Conservation (phyloP, 169 alveolate species). For the Cryptosporidium canis region DNA sequence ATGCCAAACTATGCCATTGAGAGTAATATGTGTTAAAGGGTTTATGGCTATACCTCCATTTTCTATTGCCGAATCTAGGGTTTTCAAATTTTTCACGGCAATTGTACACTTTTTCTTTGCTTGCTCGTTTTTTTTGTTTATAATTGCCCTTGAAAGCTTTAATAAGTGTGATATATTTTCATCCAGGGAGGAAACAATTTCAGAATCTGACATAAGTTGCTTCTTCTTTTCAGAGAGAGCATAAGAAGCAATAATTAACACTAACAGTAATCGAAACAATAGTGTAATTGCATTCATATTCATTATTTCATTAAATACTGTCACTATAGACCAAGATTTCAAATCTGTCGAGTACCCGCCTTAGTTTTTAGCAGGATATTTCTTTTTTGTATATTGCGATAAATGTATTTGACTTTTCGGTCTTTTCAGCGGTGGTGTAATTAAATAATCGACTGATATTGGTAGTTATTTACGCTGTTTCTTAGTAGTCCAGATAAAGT, state of each 20-base stretch:
- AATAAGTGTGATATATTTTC: background rate
- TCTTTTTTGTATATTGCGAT: background rate
- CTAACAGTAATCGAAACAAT: background rate
- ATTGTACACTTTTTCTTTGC: constrained; percentile 31
- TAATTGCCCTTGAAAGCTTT: background rate
- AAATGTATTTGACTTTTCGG: no score
- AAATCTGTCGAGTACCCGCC: constrained; percentile 7
- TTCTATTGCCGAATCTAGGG: constrained; percentile 12
- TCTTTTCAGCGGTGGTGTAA: no score
- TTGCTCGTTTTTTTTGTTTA: background rate
- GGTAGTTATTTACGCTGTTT: no score
- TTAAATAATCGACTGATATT: no score
- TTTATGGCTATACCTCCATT: constrained; percentile 9
- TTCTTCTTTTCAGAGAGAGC: constrained; percentile 1
- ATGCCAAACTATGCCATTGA: constrained; percentile 67
- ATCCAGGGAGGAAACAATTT: constrained; percentile 7
- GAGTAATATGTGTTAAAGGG: constrained; percentile 2
- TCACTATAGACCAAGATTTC: constrained; percentile 8
- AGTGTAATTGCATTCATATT: background rate
- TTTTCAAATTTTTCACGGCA: constrained; percentile 26
- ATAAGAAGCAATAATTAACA: background rate
- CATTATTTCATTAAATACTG: background rate
- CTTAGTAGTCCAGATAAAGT: no score
- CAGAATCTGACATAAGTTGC: constrained; percentile 46
- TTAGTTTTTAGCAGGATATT: background rate